Conservation (phyloP, 352 stramenopile species). For the Hyaloperonospora arabidopsidis region DNA sequence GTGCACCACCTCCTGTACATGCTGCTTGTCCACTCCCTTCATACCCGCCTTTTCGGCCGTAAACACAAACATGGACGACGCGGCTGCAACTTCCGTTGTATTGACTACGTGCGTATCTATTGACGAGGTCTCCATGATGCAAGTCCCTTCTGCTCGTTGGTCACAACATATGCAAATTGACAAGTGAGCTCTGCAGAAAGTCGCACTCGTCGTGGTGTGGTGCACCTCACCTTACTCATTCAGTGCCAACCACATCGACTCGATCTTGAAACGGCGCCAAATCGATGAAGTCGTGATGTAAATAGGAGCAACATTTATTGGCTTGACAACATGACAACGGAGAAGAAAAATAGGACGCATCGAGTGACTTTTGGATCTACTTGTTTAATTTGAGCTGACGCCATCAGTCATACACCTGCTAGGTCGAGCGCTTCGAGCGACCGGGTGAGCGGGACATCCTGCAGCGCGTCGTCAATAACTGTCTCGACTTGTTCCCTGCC, state of each 20-base stretch:
- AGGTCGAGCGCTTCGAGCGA: constrained; percentile 76
- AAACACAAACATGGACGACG: constrained; percentile 71
- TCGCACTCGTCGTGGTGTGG: neutral
- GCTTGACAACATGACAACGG: no score
- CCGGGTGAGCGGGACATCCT: constrained; percentile 59
- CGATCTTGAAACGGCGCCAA: constrained; percentile 17
- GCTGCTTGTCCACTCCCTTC: constrained; percentile 79
- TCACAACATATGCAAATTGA: constrained; percentile 17
- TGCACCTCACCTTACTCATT: neutral
- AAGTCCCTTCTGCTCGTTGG: neutral
- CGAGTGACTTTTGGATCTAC: no score
- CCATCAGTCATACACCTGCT: constrained; percentile 41
- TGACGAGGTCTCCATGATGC: neutral
- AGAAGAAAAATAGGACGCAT: no score
- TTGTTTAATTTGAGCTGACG: neutral
- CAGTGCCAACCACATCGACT: constrained; percentile 11
- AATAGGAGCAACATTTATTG: neutral
- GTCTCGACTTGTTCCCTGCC: constrained; percentile 49
- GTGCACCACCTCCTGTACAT: constrained; percentile 90
- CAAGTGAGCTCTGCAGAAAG: constrained; percentile 9
- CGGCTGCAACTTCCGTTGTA: constrained; percentile 3
- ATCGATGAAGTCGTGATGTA: neutral
- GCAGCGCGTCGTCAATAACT: constrained; percentile 52
- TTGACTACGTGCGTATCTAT: neutral
- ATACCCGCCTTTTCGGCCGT: constrained; percentile 85